phyloP scores from a whole-genome alignment of 202 grass and related monocot genomes.

The Zizania palustris region DNA sequence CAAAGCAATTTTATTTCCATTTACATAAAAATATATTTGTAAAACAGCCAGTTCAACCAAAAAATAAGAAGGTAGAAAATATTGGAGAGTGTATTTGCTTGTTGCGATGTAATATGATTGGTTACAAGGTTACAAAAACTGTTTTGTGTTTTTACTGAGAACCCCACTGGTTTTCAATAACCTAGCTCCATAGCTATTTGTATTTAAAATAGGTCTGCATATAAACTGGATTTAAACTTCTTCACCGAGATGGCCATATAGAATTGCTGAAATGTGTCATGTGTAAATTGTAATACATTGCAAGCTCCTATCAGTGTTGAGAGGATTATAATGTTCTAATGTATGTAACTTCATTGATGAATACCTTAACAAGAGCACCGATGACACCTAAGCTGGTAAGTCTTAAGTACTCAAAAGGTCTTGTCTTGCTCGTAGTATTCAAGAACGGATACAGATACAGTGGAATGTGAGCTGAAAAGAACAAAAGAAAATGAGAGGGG shows the following conservation, averaged over 20 bases:
- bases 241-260: not conserved
- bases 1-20: not conserved
- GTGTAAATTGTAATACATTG: slow-evolving; percentile 3
- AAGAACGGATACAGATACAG: slow-evolving; percentile 93
- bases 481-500: slow-evolving; percentile 26
- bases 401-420: slow-evolving; percentile 92
- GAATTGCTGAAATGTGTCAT: not conserved
- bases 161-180: not conserved
- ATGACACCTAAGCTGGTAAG: slow-evolving; percentile 97
- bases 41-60: slow-evolving; percentile 4
- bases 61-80: not conserved
- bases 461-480: slow-evolving; percentile 85
- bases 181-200: not conserved
- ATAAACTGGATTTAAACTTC: not conserved
- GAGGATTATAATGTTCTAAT: not conserved
- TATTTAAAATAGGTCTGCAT: not conserved
- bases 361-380: slow-evolving; percentile 97
- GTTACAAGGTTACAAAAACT: not conserved
- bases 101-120: not conserved
- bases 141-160: not conserved
- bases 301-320: slow-evolving; percentile 18
- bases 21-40: slow-evolving; percentile 4
- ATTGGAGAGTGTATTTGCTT: not conserved
- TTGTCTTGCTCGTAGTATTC: slow-evolving; percentile 95
- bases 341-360: slow-evolving; percentile 11